Evolutionary conservation across 169 alveolate species (phyloP), one percentile per base, ranked within the genome.

Genomic region (Plasmodium falciparum): DNA sequence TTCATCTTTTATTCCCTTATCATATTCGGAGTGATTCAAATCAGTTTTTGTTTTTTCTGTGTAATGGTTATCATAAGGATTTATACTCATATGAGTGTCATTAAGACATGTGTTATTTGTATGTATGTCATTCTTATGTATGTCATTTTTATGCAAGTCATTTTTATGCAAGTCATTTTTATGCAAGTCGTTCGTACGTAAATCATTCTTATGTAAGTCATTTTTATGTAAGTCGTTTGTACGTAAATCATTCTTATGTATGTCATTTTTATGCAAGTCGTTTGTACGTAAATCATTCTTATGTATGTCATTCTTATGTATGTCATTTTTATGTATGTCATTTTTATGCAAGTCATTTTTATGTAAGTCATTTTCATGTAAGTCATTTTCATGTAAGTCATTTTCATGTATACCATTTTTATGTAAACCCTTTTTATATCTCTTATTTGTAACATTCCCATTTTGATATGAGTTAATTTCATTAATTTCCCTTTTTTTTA

Each of bases 1-100:
- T 39, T 39, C 9, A 39, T 39, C 47, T 5, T 39, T 39, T 39
- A 1, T 39, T 39, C 47, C 6, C 9, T 39, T 39, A 39, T 39
- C 47, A 5, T 5, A 39, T 39, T 7, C 9, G 6, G 0, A 24
- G 17, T 3, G 26, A 22, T 72, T 66, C 7, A 24, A 12, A 20
- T 72, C 29, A 5, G 54, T 17, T 72, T 17, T 72, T 52, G 26
- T 17, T 59, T 22, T 72, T 9, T 72, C 3, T n/a, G 13, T 72
- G 47, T 20, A 26, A 49, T 39, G 52, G 2, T 72, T 50, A 17
- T 49, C 69, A 26, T n/a, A 33, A 58, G 54, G 11, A 17, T 45
- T 33, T 29, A 39, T 8, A 49, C 12, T 72, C 26, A 50, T 29
- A 13, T 49, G 8, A 39, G 47, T 39, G 47, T 39, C 2, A 39